phyloP scores from a whole-genome alignment of 2,329 filamentous ascomycete genomes.

The Aspergillus pseudonomiae region DNA sequence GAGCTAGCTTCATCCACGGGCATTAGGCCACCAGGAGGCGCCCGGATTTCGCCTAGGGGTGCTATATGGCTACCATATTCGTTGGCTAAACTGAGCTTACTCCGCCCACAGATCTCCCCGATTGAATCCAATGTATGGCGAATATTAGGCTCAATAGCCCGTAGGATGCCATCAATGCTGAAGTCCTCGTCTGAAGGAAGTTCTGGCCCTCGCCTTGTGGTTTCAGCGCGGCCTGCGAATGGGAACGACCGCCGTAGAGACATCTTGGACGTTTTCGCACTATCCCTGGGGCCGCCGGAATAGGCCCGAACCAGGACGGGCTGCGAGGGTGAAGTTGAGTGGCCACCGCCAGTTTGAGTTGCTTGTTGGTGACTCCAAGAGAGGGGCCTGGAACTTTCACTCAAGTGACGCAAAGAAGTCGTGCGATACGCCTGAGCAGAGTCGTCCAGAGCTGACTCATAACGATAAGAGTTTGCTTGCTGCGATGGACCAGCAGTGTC shows the following conservation, averaged over 20 bases:
- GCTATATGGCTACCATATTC: slow-evolving; percentile 66
- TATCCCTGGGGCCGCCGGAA: slow-evolving; percentile 40
- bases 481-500: slow-evolving; percentile 26
- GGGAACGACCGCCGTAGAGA: slow-evolving; percentile 36
- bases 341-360: slow-evolving; percentile 25
- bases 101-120: slow-evolving; percentile 65
- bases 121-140: slow-evolving; percentile 62
- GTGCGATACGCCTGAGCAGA: slow-evolving; percentile 35
- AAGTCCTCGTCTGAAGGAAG: slow-evolving; percentile 56
- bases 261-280: slow-evolving; percentile 34
- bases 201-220: slow-evolving; percentile 30
- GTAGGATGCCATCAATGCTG: slow-evolving; percentile 59
- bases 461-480: slow-evolving; percentile 27
- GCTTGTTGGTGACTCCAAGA: slow-evolving; percentile 31
- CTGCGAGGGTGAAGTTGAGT: slow-evolving; percentile 40
- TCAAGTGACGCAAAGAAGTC: slow-evolving; percentile 37
- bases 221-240: slow-evolving; percentile 27
- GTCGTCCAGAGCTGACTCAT: slow-evolving; percentile 33
- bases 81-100: slow-evolving; percentile 63
- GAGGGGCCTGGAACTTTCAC: slow-evolving; percentile 29
- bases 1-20: slow-evolving; percentile 49
- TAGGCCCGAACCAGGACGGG: slow-evolving; percentile 50
- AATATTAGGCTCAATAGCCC: slow-evolving; percentile 62
- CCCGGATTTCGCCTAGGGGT: slow-evolving; percentile 61
- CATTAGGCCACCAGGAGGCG: slow-evolving; percentile 37